Percentiles rank a stretch among this genome's conserved stretches.
Conservation (phyloP, 768 basidiomycete species). For the Infundibulicybe gibba region DNA sequence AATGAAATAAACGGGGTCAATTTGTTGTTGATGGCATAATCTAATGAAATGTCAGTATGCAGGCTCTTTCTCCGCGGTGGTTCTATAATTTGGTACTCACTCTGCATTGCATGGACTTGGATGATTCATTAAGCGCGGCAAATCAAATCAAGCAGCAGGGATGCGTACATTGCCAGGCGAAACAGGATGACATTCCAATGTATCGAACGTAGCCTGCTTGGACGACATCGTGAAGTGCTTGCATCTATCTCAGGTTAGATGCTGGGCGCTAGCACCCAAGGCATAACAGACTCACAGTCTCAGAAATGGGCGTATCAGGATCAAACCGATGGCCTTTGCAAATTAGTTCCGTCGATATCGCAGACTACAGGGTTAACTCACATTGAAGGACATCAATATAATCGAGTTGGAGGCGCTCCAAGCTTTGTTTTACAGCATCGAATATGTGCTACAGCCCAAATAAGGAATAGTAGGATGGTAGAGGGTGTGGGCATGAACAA, state of each 20-base stretch:
- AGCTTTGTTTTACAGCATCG: conserved; percentile 55
- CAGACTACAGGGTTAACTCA: conserved; percentile 14
- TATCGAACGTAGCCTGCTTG: conserved; percentile 60
- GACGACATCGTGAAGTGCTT: conserved; percentile 68
- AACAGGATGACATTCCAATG: conserved; percentile 55
- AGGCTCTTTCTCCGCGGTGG: background rate
- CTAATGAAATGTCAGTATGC: conserved; percentile 7
- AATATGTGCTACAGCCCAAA: conserved; percentile 61
- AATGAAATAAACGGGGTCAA: conserved; percentile 55
- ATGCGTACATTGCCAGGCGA: conserved; percentile 46
- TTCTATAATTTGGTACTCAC: conserved; percentile 22
- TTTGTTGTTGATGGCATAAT: conserved; percentile 35
- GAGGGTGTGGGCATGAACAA: background rate
- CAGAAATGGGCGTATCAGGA: conserved; percentile 52
- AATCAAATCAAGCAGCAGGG: background rate
- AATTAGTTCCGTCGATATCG: background rate
- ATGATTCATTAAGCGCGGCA: background rate
- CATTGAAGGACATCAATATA: conserved; percentile 78
- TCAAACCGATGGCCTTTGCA: conserved; percentile 60
- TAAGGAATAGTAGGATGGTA: background rate
- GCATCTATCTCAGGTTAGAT: conserved; percentile 37
- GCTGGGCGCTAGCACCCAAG: conserved; percentile 22
- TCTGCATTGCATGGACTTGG: conserved; percentile 54
- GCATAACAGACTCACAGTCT: conserved; percentile 52
- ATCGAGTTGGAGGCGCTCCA: conserved; percentile 69